A percentile compares a stretch with the other conserved stretches of the same genome.
Evolutionary conservation across 345 rosid species (phyloP).

Genomic region (Linum tenue): DNA sequence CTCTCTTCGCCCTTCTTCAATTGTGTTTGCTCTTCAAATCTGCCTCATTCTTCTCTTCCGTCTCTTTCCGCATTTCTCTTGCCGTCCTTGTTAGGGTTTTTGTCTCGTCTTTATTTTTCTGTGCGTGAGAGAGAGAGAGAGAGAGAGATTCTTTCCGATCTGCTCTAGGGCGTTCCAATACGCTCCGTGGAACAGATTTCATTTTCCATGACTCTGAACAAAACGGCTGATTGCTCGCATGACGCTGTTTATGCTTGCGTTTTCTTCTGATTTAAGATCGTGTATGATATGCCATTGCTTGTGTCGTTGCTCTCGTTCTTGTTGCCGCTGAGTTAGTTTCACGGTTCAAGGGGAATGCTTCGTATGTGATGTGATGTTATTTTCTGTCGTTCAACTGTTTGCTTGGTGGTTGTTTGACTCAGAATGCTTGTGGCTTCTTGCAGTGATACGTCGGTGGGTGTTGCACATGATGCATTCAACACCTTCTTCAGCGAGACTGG

Average conservation of each 20-base stretch:
- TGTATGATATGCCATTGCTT: not conserved
- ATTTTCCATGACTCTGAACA: too few relatives aligned
- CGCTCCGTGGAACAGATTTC: too few relatives aligned
- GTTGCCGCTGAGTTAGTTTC: not conserved
- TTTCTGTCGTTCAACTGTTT: not conserved
- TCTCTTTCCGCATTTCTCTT: not conserved
- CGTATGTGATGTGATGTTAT: not conserved
- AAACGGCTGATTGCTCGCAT: too few relatives aligned
- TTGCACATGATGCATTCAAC: slow-evolving; percentile 30
- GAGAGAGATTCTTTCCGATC: too few relatives aligned
- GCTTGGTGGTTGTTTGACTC: not conserved
- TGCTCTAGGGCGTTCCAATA: not conserved
- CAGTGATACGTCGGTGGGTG: slow-evolving; percentile 24
- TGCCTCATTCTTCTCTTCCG: too few relatives aligned
- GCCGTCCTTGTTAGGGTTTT: not conserved
- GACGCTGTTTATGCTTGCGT: too few relatives aligned
- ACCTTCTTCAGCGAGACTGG: slow-evolving; percentile 36
- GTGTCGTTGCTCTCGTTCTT: not conserved
- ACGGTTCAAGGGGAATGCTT: not conserved
- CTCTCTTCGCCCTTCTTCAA: not conserved
- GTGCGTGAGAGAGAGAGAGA: not conserved
- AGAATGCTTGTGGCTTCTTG: slow-evolving; percentile 5
- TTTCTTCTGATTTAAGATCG: not conserved
- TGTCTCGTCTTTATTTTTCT: not conserved
- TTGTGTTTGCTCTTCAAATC: not conserved